Evolutionary conservation across 129 eudicot genomes (phyloP).

Genomic region (Arctium lappa): DNA sequence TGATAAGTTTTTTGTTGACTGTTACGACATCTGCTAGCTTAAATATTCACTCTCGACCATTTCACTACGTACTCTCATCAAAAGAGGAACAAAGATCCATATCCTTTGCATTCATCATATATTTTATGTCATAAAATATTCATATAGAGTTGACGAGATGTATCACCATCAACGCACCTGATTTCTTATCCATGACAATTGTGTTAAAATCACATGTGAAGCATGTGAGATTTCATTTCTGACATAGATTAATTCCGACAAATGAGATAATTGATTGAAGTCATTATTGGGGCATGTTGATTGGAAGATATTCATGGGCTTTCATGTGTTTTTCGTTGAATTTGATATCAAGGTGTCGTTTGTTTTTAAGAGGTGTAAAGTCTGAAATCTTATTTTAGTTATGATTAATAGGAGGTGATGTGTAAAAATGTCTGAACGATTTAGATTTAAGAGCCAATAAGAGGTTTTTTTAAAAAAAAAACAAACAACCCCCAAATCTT

Average conservation of each 20-base stretch:
- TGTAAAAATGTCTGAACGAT: too few relatives aligned
- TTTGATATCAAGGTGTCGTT: neutral
- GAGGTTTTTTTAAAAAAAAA: too few relatives aligned
- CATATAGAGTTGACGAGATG: neutral
- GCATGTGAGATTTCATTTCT: constrained; percentile 9
- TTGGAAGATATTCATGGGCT: neutral
- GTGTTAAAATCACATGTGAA: constrained; percentile 7
- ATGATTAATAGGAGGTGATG: too few relatives aligned
- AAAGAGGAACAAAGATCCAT: neutral
- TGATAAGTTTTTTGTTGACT: neutral
- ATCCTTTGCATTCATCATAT: neutral
- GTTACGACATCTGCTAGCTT: neutral
- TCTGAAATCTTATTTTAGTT: too few relatives aligned
- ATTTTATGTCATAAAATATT: neutral
- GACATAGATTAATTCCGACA: neutral
- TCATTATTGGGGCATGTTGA: neutral
- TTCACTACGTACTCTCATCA: too few relatives aligned
- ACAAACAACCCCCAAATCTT: too few relatives aligned
- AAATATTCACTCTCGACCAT: neutral
- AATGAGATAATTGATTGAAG: neutral
- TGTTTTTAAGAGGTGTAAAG: too few relatives aligned
- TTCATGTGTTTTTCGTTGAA: neutral
- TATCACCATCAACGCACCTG: neutral
- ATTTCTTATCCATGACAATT: neutral
- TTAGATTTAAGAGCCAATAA: too few relatives aligned